Conservation (phyloP, 2,329 filamentous ascomycete species). For the Neofusicoccum sp. region DNA sequence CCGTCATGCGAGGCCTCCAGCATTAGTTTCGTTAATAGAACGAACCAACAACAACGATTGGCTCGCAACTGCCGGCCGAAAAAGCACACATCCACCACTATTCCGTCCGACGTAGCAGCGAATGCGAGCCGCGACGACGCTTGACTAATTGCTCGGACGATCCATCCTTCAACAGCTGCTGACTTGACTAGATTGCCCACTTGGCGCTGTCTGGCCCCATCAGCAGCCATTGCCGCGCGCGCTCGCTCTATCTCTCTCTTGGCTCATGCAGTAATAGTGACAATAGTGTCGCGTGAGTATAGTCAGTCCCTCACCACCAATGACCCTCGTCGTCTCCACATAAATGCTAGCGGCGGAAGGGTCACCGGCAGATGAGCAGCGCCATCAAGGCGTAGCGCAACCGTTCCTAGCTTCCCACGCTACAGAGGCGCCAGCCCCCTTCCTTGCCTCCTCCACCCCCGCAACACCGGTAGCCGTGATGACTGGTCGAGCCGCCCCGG, state of each 20-base stretch:
- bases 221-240: too few relatives aligned
- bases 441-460: too few relatives aligned
- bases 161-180: background rate
- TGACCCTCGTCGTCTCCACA: background rate
- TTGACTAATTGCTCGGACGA: background rate
- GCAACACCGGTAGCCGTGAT: too few relatives aligned
- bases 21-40: background rate
- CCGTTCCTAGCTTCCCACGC: background rate
- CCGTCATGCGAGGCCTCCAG: slow-evolving; percentile 9
- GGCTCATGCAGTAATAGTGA: background rate
- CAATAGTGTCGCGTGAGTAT: slow-evolving; percentile 10
- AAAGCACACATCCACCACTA: background rate
- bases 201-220: too few relatives aligned
- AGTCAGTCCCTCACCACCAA: background rate
- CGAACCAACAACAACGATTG: too few relatives aligned
- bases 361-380: background rate
- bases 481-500: too few relatives aligned
- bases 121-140: background rate
- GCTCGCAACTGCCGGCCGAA: background rate
- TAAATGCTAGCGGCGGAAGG: background rate
- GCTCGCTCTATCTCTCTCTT: too few relatives aligned
- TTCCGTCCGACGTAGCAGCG: background rate
- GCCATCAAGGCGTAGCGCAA: background rate
- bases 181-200: background rate
- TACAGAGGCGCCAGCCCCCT: too few relatives aligned